phyloP scores from a whole-genome alignment of 1,284 basidiomycete species.

The Papiliotrema laurentii region DNA sequence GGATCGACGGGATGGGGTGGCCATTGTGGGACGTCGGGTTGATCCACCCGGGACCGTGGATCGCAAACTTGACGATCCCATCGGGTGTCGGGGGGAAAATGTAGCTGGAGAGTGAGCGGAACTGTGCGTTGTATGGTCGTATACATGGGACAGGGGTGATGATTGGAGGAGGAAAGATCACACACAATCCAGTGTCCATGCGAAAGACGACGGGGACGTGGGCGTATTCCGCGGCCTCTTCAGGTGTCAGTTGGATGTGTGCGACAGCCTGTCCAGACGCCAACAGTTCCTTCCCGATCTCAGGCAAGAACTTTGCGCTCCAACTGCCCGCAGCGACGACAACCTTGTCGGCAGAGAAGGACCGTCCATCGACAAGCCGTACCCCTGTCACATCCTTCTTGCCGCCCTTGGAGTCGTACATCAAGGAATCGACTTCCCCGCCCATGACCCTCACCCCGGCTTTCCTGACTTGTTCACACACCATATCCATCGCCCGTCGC shows the following conservation, averaged over 20 bases:
- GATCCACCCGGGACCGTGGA: slow-evolving; percentile 36
- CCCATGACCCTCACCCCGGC: slow-evolving; percentile 11
- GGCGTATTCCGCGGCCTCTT: slow-evolving; percentile 60
- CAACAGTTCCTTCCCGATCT: slow-evolving; percentile 11
- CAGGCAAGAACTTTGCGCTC: slow-evolving; percentile 20
- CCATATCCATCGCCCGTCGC: slow-evolving; percentile 56
- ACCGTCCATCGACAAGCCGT: slow-evolving; percentile 56
- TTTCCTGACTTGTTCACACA: slow-evolving; percentile 4
- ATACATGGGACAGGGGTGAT: too few relatives aligned
- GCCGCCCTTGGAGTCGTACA: slow-evolving; percentile 18
- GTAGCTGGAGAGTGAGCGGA: neutral
- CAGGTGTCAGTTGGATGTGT: slow-evolving; percentile 61
- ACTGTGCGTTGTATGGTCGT: too few relatives aligned
- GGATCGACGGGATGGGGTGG: slow-evolving; percentile 8
- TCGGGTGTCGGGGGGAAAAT: slow-evolving; percentile 28
- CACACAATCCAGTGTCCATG: slow-evolving; percentile 64
- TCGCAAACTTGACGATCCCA: slow-evolving; percentile 40
- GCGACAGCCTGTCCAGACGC: slow-evolving; percentile 60
- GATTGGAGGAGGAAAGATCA: slow-evolving; percentile 60
- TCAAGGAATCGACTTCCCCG: slow-evolving; percentile 5
- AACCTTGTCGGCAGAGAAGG: slow-evolving; percentile 19
- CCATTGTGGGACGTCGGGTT: slow-evolving; percentile 18
- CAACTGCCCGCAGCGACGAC: slow-evolving; percentile 40
- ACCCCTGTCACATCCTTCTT: slow-evolving; percentile 55
- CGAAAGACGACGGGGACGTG: slow-evolving; percentile 66